Percentiles rank a stretch among this genome's conserved stretches.
Evolutionary conservation across 768 basidiomycete species (phyloP).

Genomic region (Pulveroboletus ravenelii): DNA sequence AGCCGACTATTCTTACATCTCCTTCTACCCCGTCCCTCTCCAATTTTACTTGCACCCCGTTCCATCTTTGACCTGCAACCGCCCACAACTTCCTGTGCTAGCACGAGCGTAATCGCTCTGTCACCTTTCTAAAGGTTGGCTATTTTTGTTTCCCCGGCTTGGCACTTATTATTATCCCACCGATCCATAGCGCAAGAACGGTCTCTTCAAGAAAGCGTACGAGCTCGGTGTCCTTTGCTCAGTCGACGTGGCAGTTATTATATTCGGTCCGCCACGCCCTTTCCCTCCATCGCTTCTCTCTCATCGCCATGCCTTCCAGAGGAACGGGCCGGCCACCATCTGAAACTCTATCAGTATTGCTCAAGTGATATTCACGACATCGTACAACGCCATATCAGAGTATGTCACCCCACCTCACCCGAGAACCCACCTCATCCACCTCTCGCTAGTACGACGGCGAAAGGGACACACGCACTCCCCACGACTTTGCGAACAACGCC

Average conservation of each 20-base stretch:
- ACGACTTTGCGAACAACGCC: constrained; percentile 43
- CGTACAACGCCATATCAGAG: constrained; percentile 61
- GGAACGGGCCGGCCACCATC: constrained; percentile 72
- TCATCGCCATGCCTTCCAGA: constrained; percentile 40
- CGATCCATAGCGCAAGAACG: constrained; percentile 69
- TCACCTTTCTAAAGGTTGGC: constrained; percentile 86
- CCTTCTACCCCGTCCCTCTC: constrained; percentile 13
- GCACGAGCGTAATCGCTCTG: constrained; percentile 89
- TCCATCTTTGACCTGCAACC: constrained; percentile 30
- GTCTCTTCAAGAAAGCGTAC: constrained; percentile 88
- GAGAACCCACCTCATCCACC: constrained; percentile 9
- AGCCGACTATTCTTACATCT: constrained; percentile 19
- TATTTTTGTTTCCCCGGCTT: constrained; percentile 53
- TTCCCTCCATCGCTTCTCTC: constrained; percentile 1
- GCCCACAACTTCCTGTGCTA: constrained; percentile 45
- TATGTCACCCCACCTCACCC: constrained; percentile 17
- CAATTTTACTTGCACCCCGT: constrained; percentile 29
- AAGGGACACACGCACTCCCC: constrained; percentile 43
- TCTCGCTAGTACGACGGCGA: constrained; percentile 45
- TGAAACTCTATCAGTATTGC: constrained; percentile 80
- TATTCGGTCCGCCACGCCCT: constrained; percentile 55
- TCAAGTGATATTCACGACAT: constrained; percentile 67
- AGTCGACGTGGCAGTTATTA: constrained; percentile 84
- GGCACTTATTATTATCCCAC: constrained; percentile 34
- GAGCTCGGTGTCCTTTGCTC: constrained; percentile 88